phyloP scores from a whole-genome alignment of 495 filamentous ascomycete genomes.

The Margaritispora aquatica region DNA sequence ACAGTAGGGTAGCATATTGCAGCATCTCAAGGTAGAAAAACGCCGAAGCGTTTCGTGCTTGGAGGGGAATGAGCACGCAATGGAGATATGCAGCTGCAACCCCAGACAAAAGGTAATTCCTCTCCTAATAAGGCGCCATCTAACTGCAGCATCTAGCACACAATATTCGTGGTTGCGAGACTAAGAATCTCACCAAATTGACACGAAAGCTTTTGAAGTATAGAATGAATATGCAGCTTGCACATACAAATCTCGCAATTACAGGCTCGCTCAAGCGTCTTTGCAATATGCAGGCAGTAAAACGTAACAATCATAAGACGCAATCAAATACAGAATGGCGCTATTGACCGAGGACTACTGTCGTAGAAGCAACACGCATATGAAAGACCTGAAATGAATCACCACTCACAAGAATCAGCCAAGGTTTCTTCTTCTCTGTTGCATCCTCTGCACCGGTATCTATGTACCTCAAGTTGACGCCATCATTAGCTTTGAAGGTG shows the following conservation, averaged over 20 bases:
- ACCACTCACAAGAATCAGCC: slow-evolving; percentile 19
- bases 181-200: too few relatives aligned
- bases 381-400: background rate
- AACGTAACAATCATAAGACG: too few relatives aligned
- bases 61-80: background rate
- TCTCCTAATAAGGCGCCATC: background rate
- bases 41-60: background rate
- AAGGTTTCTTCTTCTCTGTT: slow-evolving; percentile 2
- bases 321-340: too few relatives aligned
- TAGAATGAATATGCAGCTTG: background rate
- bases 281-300: background rate
- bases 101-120: background rate
- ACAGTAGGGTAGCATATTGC: background rate
- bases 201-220: too few relatives aligned
- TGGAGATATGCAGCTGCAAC: background rate
- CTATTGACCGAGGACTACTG: too few relatives aligned
- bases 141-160: background rate
- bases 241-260: background rate
- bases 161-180: background rate
- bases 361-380: too few relatives aligned
- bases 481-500: slow-evolving; percentile 12
- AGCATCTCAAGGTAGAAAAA: background rate
- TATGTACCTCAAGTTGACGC: slow-evolving; percentile 11
- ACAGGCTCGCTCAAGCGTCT: background rate
- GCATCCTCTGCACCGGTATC: slow-evolving; percentile 11